A percentile compares a stretch with the other conserved stretches of the same genome.
Conservation (phyloP, 139 green algal genomes). For the Micromonas commoda region DNA sequence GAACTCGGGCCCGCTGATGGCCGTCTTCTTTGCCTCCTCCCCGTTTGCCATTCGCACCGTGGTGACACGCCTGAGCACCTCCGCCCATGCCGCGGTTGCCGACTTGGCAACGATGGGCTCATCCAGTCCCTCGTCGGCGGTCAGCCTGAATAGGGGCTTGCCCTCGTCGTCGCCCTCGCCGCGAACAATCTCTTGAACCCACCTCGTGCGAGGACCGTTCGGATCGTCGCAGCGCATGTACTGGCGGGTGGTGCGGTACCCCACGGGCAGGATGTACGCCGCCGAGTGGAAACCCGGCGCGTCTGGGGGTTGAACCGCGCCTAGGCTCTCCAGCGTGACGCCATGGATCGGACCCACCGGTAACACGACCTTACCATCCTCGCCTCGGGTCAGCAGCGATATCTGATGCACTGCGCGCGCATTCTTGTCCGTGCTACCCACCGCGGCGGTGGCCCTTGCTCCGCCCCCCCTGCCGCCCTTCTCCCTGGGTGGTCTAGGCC, state of each 20-base stretch:
- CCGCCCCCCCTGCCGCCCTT: too few relatives aligned
- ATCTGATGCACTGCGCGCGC: too few relatives aligned
- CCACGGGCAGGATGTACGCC: slow-evolving; percentile 16
- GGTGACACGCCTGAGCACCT: slow-evolving; percentile 10
- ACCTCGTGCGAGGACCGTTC: background rate
- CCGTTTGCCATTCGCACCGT: background rate
- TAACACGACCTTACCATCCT: background rate
- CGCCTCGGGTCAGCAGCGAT: background rate
- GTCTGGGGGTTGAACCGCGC: background rate
- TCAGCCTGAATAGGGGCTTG: slow-evolving; percentile 1
- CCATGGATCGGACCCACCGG: slow-evolving; percentile 3
- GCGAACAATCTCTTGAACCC: slow-evolving; percentile 2
- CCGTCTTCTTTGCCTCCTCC: slow-evolving; percentile 26
- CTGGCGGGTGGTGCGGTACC: background rate
- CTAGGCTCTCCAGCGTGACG: slow-evolving; percentile 13
- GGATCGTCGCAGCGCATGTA: background rate
- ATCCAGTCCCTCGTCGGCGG: slow-evolving; percentile 2
- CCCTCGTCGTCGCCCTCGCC: background rate
- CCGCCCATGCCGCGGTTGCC: slow-evolving; percentile 17
- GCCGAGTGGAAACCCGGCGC: background rate
- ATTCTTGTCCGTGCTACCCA: too few relatives aligned
- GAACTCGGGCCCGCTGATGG: slow-evolving; percentile 23
- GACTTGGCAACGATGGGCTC: slow-evolving; percentile 5
- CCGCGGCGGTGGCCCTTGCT: too few relatives aligned
- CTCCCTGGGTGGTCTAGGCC: too few relatives aligned